Percentiles rank a stretch among this genome's conserved stretches.
These are phyloP conservation scores for Podaxis sp. DNA, from an alignment of 768 basidiomycete species.

Conservation along the genomic window DNA sequence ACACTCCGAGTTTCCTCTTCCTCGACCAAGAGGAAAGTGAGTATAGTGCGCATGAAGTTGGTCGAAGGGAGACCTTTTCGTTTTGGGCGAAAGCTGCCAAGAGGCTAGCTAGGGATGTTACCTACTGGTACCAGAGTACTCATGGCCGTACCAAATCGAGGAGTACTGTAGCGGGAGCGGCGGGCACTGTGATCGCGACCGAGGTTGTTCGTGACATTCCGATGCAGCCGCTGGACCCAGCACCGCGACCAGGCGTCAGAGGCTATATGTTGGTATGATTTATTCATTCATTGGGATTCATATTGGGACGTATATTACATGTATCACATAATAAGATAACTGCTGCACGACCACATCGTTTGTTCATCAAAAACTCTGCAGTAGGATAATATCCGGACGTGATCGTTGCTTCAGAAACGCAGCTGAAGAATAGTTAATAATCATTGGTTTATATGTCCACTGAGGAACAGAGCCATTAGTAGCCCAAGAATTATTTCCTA, in stretches of 20 bases:
- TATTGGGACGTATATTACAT: neutral
- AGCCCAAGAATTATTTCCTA: no score
- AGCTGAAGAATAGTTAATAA: no score
- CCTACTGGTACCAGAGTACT: neutral
- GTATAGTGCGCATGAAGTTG: neutral
- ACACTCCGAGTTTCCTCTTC: neutral
- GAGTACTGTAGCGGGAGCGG: neutral
- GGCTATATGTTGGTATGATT: neutral
- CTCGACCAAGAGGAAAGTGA: neutral
- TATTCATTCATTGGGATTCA: neutral
- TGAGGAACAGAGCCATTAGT: no score
- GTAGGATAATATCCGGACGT: no score
- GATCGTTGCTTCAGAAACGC: no score
- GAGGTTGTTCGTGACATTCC: neutral
- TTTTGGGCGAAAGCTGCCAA: neutral
- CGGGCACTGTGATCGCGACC: neutral
- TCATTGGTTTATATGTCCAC: no score
- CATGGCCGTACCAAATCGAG: neutral
- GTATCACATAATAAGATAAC: neutral
- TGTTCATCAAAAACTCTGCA: no score
- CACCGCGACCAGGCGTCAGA: neutral
- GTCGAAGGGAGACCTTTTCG: neutral
- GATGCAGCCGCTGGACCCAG: neutral
- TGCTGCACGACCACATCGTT: no score
- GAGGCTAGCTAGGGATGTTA: neutral